Conservation (phyloP, 2,329 filamentous ascomycete genomes). For the Didymella sp. region DNA sequence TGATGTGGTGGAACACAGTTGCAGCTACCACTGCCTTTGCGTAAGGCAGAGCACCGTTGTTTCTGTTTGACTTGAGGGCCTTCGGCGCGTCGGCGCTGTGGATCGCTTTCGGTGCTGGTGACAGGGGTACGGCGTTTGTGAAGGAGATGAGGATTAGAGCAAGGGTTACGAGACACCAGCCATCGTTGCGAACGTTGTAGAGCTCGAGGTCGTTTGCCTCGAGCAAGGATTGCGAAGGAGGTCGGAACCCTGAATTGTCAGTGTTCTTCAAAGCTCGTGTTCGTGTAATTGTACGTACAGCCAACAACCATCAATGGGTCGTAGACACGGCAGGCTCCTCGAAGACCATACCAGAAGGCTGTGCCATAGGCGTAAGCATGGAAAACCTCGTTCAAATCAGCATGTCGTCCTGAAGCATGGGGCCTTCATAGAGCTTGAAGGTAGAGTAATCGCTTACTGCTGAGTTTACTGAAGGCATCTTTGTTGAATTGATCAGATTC, state of each 20-base stretch:
- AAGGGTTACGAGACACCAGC: conserved; percentile 38
- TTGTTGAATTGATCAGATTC: background rate
- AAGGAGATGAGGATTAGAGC: conserved; percentile 33
- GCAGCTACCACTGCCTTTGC: conserved; percentile 33
- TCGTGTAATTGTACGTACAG: conserved; percentile 17
- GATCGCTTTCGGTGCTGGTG: conserved; percentile 5
- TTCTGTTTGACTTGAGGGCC: conserved; percentile 5
- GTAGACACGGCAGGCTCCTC: conserved; percentile 34
- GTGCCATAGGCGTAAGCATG: conserved; percentile 37
- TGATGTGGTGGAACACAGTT: conserved; percentile 33
- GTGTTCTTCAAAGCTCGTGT: background rate
- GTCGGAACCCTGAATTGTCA: conserved; percentile 32
- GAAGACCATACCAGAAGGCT: conserved; percentile 37
- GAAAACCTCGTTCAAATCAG: conserved; percentile 23
- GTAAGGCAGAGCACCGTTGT: conserved; percentile 21
- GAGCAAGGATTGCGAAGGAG: conserved; percentile 33
- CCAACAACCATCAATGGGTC: conserved; percentile 36
- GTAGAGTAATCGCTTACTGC: conserved; percentile 9
- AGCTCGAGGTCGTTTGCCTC: conserved; percentile 34
- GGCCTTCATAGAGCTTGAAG: background rate
- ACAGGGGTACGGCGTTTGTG: conserved; percentile 30
- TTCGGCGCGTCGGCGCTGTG: conserved; percentile 10
- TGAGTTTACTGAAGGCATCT: conserved; percentile 26
- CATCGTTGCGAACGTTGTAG: conserved; percentile 36
- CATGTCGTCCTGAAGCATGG: background rate